Conservation (phyloP, 331 rosid genomes). For the Erythrophleum ivorense region DNA sequence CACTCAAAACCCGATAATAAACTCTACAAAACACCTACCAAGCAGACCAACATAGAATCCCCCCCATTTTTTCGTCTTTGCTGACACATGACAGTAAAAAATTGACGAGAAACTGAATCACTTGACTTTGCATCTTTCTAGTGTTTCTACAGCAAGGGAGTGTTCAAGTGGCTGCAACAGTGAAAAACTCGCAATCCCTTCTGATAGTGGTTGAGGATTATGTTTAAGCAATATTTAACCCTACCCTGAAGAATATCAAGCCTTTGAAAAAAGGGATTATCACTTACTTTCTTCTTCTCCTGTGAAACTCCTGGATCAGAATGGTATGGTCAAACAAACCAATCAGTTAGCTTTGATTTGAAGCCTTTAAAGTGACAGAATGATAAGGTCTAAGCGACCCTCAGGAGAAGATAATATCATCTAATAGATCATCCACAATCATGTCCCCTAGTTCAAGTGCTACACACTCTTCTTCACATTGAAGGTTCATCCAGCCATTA, state of each 20-base stretch:
- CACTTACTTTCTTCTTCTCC: constrained; percentile 11
- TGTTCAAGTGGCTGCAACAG: neutral
- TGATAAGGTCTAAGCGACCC: constrained; percentile 15
- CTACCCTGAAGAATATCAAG: neutral
- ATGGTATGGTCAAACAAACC: neutral
- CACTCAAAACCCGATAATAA: neutral
- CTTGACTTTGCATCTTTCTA: constrained; percentile 5
- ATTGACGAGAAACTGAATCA: neutral
- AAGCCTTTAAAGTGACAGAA: neutral
- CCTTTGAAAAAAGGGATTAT: neutral
- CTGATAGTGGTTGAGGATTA: neutral
- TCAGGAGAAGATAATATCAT: constrained; percentile 61
- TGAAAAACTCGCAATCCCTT: neutral
- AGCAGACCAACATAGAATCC: neutral
- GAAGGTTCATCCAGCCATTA: constrained; percentile 78
- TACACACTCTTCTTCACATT: constrained; percentile 70
- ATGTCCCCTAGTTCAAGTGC: constrained; percentile 81
- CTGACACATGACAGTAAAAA: neutral
- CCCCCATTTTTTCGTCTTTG: neutral
- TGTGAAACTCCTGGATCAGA: constrained; percentile 21
- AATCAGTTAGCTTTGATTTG: neutral
- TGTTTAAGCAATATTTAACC: constrained; percentile 11
- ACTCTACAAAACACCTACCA: neutral
- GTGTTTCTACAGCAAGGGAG: neutral
- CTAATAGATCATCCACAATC: constrained; percentile 69